Conservation (phyloP, 352 stramenopile genomes). For the Globisporangium sylvaticum region DNA sequence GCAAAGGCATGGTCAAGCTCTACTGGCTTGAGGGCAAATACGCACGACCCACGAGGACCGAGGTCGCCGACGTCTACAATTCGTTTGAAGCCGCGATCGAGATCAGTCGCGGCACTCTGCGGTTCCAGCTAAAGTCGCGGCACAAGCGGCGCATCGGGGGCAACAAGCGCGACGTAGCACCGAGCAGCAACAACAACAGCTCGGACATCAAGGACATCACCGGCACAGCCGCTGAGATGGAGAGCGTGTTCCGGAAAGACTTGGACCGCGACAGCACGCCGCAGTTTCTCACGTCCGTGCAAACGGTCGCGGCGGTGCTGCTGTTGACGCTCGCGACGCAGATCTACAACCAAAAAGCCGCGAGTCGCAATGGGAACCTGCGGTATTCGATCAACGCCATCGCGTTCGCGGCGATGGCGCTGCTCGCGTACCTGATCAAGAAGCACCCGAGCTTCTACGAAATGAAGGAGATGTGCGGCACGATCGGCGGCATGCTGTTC, state of each 20-base stretch:
- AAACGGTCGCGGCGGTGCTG: conserved; percentile 28
- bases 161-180: neutral
- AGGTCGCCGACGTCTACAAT: conserved; percentile 26
- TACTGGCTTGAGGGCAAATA: conserved; percentile 67
- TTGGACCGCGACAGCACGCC: conserved; percentile 45
- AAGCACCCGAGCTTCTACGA: conserved; percentile 29
- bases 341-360: conserved; percentile 30
- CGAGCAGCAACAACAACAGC: neutral
- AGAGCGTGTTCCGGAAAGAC: conserved; percentile 44
- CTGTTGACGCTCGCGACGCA: conserved; percentile 38
- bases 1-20: conserved; percentile 64
- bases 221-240: conserved; percentile 49
- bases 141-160: conserved; percentile 1
- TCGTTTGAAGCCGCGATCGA: conserved; percentile 44
- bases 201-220: conserved; percentile 33
- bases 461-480: conserved; percentile 32
- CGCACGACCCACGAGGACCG: conserved; percentile 13
- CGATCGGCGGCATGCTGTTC: conserved; percentile 28
- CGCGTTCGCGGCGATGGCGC: conserved; percentile 21
- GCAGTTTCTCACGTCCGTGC: conserved; percentile 45
- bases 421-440: conserved; percentile 26
- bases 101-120: conserved; percentile 42
- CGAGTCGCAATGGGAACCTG: conserved; percentile 18
- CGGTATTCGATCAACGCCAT: conserved; percentile 36
- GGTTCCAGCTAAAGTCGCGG: conserved; percentile 38